Conservation (phyloP, 2,329 filamentous ascomycete genomes). For the Arachnomyces sp. region DNA sequence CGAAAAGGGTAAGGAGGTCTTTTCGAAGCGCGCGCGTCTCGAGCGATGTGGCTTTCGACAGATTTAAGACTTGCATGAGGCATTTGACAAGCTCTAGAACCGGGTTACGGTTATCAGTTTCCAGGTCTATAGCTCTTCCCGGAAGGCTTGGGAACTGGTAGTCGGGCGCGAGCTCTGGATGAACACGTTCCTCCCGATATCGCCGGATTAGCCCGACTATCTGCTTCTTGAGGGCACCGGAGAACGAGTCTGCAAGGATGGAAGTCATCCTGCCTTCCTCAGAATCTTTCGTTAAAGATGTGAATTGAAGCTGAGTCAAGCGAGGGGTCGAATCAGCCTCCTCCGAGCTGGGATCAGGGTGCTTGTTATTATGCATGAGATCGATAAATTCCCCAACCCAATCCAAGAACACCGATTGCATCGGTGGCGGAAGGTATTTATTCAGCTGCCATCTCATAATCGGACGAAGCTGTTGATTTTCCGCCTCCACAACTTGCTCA, state of each 20-base stretch:
- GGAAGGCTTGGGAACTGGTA: conserved; percentile 75
- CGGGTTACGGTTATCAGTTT: conserved; percentile 59
- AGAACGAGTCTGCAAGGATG: conserved; percentile 72
- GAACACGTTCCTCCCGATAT: conserved; percentile 80
- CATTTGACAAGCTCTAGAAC: conserved; percentile 85
- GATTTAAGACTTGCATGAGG: conserved; percentile 81
- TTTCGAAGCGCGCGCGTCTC: conserved; percentile 83
- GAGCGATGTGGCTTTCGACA: conserved; percentile 83
- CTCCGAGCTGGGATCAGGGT: conserved; percentile 48
- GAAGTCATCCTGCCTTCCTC: conserved; percentile 52
- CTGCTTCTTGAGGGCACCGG: conserved; percentile 83
- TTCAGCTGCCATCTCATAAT: conserved; percentile 98
- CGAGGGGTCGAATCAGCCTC: conserved; percentile 49
- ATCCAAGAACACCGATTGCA: conserved; percentile 80
- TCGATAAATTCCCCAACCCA: conserved; percentile 95
- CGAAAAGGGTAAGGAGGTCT: conserved; percentile 80
- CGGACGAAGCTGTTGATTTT: conserved; percentile 74
- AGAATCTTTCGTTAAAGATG: conserved; percentile 49
- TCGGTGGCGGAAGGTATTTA: conserved; percentile 69
- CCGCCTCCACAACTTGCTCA: conserved; percentile 64
- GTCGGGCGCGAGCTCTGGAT: conserved; percentile 78
- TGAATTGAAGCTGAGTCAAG: conserved; percentile 53
- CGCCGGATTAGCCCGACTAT: conserved; percentile 72
- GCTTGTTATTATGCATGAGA: conserved; percentile 82
- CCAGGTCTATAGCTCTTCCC: conserved; percentile 32